Base-by-base conservation (phyloP, 202 grass and related monocot species). In the Cymbopogon flexuosus region DNA sequence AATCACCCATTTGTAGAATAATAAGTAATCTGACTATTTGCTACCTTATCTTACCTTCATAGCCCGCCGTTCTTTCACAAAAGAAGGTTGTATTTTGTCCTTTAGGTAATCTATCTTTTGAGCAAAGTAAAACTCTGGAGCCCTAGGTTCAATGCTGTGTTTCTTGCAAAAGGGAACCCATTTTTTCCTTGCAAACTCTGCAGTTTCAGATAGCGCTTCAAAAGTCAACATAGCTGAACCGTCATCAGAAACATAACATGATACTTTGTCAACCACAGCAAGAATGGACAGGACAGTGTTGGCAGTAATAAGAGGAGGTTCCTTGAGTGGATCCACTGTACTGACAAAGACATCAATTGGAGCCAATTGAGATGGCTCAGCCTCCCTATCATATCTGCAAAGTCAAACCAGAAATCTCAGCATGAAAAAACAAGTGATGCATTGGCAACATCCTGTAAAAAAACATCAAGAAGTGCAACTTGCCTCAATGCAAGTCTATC, bases 21-120 rank as follows among this genome's bases (percentile, higher is more conserved):
- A 43, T 22, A n/a, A 64, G 69, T 63, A n/a, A n/a, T n/a, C n/a
- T n/a, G n/a, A n/a, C n/a, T n/a, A n/a, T n/a, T n/a, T n/a, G n/a
- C n/a, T n/a, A n/a, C n/a, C n/a, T n/a, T n/a, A n/a, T n/a, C n/a
- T 84, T 93, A 98, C 96, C 92, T 99, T 99, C 96, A 99, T 99
- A 75, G 96, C 89, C 23, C 96, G 88, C 45, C 96, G 87, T 88
- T 99, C 96, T 67, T 99, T 99, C 23, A 99, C 96, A 81, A 99
- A 99, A 3, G 96, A 96, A 72, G 92, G 96, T 68, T 93, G 90
- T 43, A 99, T 90, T 78, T 99, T 99, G 70, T 99, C 96, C 83
- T 99, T 99, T 8, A 99, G 85, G 77, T 99, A 99, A 78, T 99
- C 96, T 61, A 99, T 99, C 70, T 99, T 99, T 80, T 96, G 96